These are phyloP conservation scores for Phytophthora europaea DNA, from an alignment of 352 stramenopile genomes.

Conservation along the genomic window DNA sequence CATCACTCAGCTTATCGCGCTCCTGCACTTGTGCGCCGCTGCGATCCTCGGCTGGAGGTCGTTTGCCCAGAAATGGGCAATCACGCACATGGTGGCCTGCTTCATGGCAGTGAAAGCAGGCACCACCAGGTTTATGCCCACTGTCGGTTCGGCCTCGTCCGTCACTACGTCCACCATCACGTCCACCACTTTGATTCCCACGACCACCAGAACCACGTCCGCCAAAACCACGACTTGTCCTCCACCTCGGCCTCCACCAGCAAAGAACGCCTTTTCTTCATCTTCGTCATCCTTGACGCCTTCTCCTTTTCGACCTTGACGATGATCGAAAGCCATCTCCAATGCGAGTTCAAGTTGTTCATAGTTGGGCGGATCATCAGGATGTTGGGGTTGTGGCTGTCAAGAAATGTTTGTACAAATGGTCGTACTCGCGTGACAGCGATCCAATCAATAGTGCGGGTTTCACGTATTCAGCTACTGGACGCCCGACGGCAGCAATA, in stretches of 20 bases:
- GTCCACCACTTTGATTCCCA: constrained; percentile 1
- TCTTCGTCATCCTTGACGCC: neutral
- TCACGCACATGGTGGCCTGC: constrained; percentile 1
- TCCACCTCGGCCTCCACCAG: neutral
- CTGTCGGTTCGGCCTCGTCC: neutral
- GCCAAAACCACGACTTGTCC: neutral
- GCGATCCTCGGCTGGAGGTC: neutral
- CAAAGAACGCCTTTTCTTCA: constrained; percentile 14
- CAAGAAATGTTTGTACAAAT: constrained; percentile 14
- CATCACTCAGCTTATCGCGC: neutral
- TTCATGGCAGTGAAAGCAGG: constrained; percentile 10
- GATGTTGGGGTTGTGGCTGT: neutral
- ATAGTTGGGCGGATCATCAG: constrained; percentile 13
- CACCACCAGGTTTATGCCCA: neutral
- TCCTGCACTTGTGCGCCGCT: neutral
- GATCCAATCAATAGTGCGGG: constrained; percentile 4
- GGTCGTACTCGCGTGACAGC: constrained; percentile 5
- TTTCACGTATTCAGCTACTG: constrained; percentile 10
- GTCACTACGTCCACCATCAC: neutral
- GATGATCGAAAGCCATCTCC: constrained; percentile 7
- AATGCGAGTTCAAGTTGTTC: constrained; percentile 13
- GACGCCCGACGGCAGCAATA: constrained; percentile 7
- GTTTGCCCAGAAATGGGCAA: constrained; percentile 12
- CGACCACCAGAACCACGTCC: neutral
- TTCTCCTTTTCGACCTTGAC: constrained; percentile 2